phyloP scores from a whole-genome alignment of 495 filamentous ascomycete genomes.

The Aspergillus panamensis region DNA sequence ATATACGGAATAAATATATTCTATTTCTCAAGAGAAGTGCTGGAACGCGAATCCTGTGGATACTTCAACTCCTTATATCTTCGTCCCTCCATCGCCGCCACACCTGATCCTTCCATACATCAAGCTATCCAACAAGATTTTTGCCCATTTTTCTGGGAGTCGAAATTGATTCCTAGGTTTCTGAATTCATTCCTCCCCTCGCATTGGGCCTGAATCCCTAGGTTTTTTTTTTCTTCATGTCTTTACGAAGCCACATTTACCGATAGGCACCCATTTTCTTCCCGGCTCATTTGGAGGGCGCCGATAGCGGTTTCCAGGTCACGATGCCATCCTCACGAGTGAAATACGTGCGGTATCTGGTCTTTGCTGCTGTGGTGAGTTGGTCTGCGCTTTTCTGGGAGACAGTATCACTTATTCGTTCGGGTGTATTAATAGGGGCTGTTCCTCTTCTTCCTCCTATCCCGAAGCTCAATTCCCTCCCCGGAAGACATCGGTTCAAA shows the following conservation, averaged over 20 bases:
- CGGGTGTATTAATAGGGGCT: constrained; percentile 52
- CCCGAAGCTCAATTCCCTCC: constrained; percentile 60
- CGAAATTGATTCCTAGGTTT: constrained; percentile 1
- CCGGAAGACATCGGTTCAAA: constrained; percentile 30
- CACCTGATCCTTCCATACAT: background rate
- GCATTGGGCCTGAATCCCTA: background rate
- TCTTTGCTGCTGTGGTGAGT: constrained; percentile 83
- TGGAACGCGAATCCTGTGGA: background rate
- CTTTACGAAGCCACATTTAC: background rate
- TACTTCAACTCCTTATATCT: background rate
- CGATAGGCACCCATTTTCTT: background rate
- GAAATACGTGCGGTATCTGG: constrained; percentile 80
- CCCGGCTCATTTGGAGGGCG: background rate
- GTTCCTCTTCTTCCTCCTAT: constrained; percentile 74
- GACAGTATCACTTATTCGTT: background rate
- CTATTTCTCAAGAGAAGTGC: background rate
- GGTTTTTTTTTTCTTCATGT: too few species aligned
- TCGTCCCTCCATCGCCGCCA: background rate
- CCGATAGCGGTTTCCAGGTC: constrained; percentile 17
- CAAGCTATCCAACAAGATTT: background rate
- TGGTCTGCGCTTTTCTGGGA: background rate
- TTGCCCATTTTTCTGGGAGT: constrained; percentile 2
- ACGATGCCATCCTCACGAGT: constrained; percentile 64
- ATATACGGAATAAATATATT: background rate
- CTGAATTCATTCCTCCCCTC: background rate